Percentiles rank a stretch among this genome's conserved stretches.
Conservation (phyloP, 305 asterid genomes). For the Fraxinus paxiana region DNA sequence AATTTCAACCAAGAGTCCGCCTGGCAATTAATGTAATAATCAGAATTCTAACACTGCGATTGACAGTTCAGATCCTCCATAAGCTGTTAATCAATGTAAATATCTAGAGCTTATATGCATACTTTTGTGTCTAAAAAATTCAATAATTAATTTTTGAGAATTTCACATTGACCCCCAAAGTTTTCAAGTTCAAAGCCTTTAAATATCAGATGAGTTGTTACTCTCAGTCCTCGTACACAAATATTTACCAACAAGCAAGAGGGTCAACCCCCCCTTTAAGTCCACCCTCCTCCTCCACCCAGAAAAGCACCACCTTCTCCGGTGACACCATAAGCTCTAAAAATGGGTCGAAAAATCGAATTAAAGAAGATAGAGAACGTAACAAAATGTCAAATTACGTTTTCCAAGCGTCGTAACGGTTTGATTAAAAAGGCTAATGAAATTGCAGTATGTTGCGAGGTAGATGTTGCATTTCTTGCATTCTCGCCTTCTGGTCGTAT, state of each 20-base stretch:
- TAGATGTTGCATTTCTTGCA: conserved; percentile 49
- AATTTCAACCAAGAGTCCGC: background rate
- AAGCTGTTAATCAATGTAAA: background rate
- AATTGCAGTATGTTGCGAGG: conserved; percentile 40
- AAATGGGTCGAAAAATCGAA: conserved; percentile 56
- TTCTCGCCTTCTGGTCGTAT: conserved; percentile 60
- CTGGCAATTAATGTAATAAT: conserved; percentile 5
- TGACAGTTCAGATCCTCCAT: conserved; percentile 22
- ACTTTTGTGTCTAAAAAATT: background rate
- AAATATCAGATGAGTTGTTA: conserved; percentile 12
- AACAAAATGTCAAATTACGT: conserved; percentile 59
- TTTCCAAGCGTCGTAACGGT: conserved; percentile 53
- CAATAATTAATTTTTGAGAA: background rate
- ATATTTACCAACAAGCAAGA: background rate
- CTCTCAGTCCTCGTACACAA: background rate
- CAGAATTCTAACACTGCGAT: background rate
- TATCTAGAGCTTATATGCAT: background rate
- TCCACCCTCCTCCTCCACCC: background rate
- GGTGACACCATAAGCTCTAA: background rate
- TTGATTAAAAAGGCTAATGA: conserved; percentile 49
- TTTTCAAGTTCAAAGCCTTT: conserved; percentile 7
- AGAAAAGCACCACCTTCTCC: background rate
- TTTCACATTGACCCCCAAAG: conserved; percentile 1
- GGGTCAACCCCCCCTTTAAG: background rate
- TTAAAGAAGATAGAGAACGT: conserved; percentile 49